Conservation (phyloP, 345 rosid species). For the Theobroma cacao region DNA sequence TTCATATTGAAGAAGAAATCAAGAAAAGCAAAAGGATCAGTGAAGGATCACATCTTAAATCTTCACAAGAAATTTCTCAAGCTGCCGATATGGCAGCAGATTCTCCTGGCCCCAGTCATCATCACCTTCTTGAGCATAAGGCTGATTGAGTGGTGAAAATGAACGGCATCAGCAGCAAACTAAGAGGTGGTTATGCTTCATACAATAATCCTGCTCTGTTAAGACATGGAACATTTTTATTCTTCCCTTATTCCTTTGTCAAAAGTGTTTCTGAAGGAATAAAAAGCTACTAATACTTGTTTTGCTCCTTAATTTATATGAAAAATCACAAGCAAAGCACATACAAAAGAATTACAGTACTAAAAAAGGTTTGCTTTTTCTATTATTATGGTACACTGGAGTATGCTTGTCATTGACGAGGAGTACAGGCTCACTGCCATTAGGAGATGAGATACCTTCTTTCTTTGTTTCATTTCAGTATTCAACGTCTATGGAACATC, state of each 20-base stretch:
- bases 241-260: background rate
- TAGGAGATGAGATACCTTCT: too few relatives aligned
- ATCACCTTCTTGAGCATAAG: conserved; percentile 28
- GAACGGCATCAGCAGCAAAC: background rate
- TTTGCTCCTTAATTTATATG: background rate
- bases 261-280: background rate
- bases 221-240: background rate
- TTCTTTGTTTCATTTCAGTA: too few relatives aligned
- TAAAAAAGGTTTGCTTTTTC: too few relatives aligned
- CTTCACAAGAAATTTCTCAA: conserved; percentile 24
- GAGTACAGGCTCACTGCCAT: too few relatives aligned
- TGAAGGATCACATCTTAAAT: conserved; percentile 21
- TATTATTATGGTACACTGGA: too few relatives aligned
- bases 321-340: too few relatives aligned
- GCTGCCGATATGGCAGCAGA: conserved; percentile 19
- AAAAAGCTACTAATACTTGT: background rate
- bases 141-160: conserved; percentile 6
- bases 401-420: too few relatives aligned
- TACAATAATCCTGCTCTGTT: conserved; percentile 1
- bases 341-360: too few relatives aligned
- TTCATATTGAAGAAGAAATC: conserved; percentile 41
- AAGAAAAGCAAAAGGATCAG: conserved; percentile 28
- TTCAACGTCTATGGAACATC: too few relatives aligned
- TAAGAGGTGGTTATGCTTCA: background rate
- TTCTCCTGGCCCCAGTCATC: conserved; percentile 26